Percentiles rank a stretch among this genome's conserved stretches.
Evolutionary conservation across 2,329 filamentous ascomycete species (phyloP).

Genomic region (Sphaceloma murrayae): DNA sequence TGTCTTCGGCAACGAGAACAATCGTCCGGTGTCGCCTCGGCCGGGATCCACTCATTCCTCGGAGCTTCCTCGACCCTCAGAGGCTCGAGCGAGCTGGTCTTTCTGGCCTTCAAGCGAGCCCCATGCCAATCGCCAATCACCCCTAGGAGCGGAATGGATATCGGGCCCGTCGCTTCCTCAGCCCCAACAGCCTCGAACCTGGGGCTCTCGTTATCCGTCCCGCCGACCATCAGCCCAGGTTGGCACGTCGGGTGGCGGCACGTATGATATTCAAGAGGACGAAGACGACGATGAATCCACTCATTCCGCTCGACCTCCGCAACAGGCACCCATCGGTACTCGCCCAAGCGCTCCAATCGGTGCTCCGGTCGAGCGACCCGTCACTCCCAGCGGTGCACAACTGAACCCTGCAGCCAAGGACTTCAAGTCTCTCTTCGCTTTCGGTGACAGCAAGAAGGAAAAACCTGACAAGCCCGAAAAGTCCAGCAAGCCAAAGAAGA

Average conservation of each 20-base stretch:
- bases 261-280: constrained; percentile 43
- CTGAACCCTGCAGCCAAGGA: constrained; percentile 85
- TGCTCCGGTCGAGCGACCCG: constrained; percentile 20
- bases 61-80: constrained; percentile 66
- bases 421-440: constrained; percentile 61
- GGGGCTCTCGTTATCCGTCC: constrained; percentile 60
- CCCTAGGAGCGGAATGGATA: constrained; percentile 46
- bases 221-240: constrained; percentile 71
- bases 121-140: constrained; percentile 43
- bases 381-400: constrained; percentile 41
- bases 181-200: constrained; percentile 20
- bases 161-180: constrained; percentile 22
- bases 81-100: constrained; percentile 56
- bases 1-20: constrained; percentile 27
- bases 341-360: constrained; percentile 46
- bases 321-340: constrained; percentile 67
- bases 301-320: constrained; percentile 40
- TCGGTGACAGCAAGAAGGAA: constrained; percentile 30
- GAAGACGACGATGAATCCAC: constrained; percentile 42
- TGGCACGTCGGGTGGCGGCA: constrained; percentile 58
- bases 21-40: constrained; percentile 44
- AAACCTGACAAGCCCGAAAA: constrained; percentile 31
- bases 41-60: constrained; percentile 43
- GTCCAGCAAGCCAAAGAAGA: constrained; percentile 21
- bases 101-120: constrained; percentile 52